A percentile compares a stretch with the other conserved stretches of the same genome.
Conservation (phyloP, 2,329 filamentous ascomycete genomes). For the Fusarium dlaminii region DNA sequence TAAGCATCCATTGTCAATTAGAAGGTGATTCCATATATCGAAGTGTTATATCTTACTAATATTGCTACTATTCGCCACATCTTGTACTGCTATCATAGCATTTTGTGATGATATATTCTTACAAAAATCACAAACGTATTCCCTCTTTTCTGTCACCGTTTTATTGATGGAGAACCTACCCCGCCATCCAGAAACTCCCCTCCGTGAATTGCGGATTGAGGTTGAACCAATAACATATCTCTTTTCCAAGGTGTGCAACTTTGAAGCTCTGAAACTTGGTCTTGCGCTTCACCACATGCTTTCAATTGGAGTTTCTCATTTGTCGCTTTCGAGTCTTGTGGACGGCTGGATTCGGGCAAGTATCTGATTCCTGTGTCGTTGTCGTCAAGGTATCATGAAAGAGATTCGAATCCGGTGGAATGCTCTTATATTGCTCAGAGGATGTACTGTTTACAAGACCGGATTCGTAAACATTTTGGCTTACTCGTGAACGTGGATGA, state of each 20-base stretch:
- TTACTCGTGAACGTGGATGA: not conserved
- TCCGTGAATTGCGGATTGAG: not conserved
- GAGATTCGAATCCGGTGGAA: not conserved
- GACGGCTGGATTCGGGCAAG: not conserved
- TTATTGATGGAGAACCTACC: conserved; percentile 1
- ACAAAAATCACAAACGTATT: not conserved
- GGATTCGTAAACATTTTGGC: not conserved
- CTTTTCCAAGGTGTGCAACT: conserved; percentile 41
- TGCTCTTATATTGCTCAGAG: not conserved
- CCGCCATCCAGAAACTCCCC: conserved; percentile 19
- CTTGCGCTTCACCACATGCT: conserved; percentile 35
- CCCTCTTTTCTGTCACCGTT: not conserved
- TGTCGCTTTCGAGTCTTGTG: not conserved
- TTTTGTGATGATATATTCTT: not conserved
- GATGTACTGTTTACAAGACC: not conserved
- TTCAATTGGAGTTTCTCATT: conserved; percentile 29
- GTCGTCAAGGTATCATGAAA: not conserved
- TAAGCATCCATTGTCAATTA: not conserved
- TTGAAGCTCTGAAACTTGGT: conserved; percentile 23
- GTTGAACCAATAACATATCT: conserved; percentile 42
- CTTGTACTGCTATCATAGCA: not conserved
- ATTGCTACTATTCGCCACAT: not conserved
- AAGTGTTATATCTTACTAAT: not conserved
- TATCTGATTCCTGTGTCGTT: not conserved
- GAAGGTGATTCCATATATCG: not conserved